Percentiles rank a stretch among this genome's conserved stretches.
Conservation (phyloP, 1,284 basidiomycete species). For the Erythrobasidium hasegawianum region DNA sequence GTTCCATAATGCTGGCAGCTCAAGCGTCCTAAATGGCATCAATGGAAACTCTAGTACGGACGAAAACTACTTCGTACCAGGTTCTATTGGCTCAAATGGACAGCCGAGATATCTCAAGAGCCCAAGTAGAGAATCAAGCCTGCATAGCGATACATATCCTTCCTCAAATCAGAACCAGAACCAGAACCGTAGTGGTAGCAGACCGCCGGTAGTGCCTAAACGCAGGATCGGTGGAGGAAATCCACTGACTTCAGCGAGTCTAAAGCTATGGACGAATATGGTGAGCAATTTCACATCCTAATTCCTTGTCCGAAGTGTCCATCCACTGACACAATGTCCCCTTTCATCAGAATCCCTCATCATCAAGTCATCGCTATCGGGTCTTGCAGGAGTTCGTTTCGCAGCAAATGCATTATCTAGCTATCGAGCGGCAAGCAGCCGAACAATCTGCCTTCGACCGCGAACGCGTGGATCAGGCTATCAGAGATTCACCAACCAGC, state of each 20-base stretch:
- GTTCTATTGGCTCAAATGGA: background rate
- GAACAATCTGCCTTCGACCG: conserved; percentile 33
- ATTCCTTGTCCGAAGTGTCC: background rate
- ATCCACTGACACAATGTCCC: background rate
- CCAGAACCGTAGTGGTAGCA: background rate
- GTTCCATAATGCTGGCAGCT: background rate
- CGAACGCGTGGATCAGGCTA: conserved; percentile 37
- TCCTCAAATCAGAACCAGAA: background rate
- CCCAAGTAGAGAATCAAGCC: conserved; percentile 1
- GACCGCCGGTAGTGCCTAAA: conserved; percentile 51
- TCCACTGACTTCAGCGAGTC: conserved; percentile 49
- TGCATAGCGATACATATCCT: conserved; percentile 4
- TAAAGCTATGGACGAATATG: conserved; percentile 81
- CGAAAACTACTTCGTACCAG: conserved; percentile 19
- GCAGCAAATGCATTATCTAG: conserved; percentile 53
- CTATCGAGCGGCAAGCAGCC: conserved; percentile 49
- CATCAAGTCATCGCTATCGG: conserved; percentile 55
- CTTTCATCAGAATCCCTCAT: conserved; percentile 52
- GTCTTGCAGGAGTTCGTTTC: conserved; percentile 55
- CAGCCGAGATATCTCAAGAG: background rate
- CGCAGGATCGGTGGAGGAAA: conserved; percentile 52
- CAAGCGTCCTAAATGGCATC: background rate
- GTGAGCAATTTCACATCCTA: conserved; percentile 55
- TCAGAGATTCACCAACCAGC: conserved; percentile 46
- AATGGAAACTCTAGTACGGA: conserved; percentile 26